Base-by-base conservation (phyloP, 176 grass and related monocot genomes). In the Typha latifolia region DNA sequence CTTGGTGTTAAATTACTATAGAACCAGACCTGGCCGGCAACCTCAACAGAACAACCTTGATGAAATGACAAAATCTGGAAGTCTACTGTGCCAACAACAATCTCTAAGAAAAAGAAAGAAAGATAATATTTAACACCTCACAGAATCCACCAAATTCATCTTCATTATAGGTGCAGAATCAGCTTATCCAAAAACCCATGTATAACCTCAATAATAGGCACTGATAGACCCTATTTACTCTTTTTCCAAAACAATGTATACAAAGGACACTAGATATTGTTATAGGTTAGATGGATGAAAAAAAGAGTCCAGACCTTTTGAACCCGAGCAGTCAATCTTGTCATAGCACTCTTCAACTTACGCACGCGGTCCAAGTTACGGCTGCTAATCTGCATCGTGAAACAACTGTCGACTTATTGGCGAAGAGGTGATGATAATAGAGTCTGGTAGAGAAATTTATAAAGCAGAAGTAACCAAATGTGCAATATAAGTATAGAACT, bases 331-430 rank as follows among this genome's bases (percentile, higher is more conserved):
- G 86, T 99, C 71, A 99, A 86, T 74, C 86, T 94, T 37, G 86
- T 99, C 95, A 99, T 99, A 24, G 83, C 86, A 69, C 89, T 99
- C 77, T 99, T 99, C 71, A 99, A 79, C 73, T 99, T 99, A 0
- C 95, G 79, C 63, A 99, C 95, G 74, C 89, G 85, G 78, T 99
- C 95, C 84, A 99, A 87, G 84, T 99, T 99, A 66, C 86, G 84
- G 68, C 95, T 99, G 50, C 89, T 99, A 78, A 99, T 90, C 95
- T 99, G 89, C 70, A 68, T 73, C 62, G 64, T 32, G 53, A 59
- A n/a, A 6, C 18, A 59, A 59, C 20, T 59, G n/a, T 19, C 8
- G 22, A 59, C 53, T 59, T 19, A 11, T 19, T 16, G 16, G 8
- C n/a, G 52, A 57, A 57, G 52, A 18, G 52, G 5, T 2, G 52